These are phyloP conservation scores for Cladophialophora immunda DNA, from an alignment of 2,329 filamentous ascomycete genomes.

Conservation along the genomic window DNA sequence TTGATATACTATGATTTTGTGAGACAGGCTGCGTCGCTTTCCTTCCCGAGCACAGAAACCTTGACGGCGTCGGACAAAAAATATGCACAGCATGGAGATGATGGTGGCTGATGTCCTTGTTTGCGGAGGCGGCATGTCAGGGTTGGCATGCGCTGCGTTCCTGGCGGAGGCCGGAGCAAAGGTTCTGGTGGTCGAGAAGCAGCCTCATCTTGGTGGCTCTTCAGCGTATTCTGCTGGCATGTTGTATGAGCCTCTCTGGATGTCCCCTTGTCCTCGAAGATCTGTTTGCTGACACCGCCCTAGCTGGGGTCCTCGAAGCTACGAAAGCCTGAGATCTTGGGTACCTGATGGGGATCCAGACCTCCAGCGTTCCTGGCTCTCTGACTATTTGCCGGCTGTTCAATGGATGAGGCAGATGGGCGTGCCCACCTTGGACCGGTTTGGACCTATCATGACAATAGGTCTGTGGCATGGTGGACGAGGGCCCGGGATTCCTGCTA, in stretches of 20 bases:
- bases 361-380: slow-evolving; percentile 42
- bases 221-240: slow-evolving; percentile 44
- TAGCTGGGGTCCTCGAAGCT: slow-evolving; percentile 43
- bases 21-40: too few relatives aligned
- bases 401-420: slow-evolving; percentile 45
- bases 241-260: slow-evolving; percentile 39
- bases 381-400: slow-evolving; percentile 43
- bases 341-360: slow-evolving; percentile 41
- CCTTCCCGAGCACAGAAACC: too few relatives aligned
- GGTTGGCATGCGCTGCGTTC: slow-evolving; percentile 44
- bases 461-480: slow-evolving; percentile 28
- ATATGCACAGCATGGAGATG: slow-evolving; percentile 31
- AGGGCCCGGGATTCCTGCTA: not conserved
- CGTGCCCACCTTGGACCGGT: slow-evolving; percentile 41
- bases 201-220: slow-evolving; percentile 40
- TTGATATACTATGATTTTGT: too few relatives aligned
- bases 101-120: slow-evolving; percentile 42
- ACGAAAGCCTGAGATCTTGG: slow-evolving; percentile 41
- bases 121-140: slow-evolving; percentile 45
- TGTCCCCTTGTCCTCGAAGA: too few relatives aligned
- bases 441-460: slow-evolving; percentile 45
- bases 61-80: too few relatives aligned
- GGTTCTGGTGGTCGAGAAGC: slow-evolving; percentile 43
- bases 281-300: not conserved
- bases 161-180: slow-evolving; percentile 41